These are phyloP conservation scores for Parachlorella kessleri DNA, from an alignment of 139 green algal genomes.

Conservation along the genomic window DNA sequence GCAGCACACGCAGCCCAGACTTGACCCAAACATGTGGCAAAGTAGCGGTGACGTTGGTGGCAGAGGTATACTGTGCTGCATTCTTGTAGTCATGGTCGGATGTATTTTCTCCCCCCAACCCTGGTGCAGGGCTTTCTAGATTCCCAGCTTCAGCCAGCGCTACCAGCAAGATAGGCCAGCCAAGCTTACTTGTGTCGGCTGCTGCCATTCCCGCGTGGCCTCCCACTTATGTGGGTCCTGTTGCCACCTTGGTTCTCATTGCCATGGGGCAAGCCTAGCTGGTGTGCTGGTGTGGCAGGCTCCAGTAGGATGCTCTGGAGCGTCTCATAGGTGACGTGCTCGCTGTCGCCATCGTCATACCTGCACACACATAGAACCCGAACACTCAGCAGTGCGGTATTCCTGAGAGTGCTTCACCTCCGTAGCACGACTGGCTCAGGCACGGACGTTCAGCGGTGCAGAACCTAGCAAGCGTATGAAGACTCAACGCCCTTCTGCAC, in stretches of 20 bases:
- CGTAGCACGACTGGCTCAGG: not conserved
- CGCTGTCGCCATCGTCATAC: slow-evolving; percentile 39
- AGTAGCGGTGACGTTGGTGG: no score
- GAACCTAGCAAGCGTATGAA: not conserved
- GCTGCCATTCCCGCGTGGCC: not conserved
- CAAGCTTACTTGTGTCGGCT: slow-evolving; percentile 2
- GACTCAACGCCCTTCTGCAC: not conserved
- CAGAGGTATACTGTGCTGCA: no score
- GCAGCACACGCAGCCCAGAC: no score
- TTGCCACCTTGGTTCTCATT: not conserved
- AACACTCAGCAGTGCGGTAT: not conserved
- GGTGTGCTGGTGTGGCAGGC: not conserved
- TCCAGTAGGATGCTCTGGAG: slow-evolving; percentile 19
- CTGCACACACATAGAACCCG: not conserved
- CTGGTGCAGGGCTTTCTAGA: not conserved
- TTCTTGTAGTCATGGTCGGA: no score
- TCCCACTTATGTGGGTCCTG: not conserved
- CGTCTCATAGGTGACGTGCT: slow-evolving; percentile 18
- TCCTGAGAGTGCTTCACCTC: not conserved
- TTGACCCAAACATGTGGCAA: no score
- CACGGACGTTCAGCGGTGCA: not conserved
- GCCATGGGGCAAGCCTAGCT: not conserved
- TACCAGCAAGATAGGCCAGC: not conserved
- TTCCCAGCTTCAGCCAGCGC: not conserved
- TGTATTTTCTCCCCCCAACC: no score